A percentile compares a stretch with the other conserved stretches of the same genome.
These are phyloP conservation scores for Suhomyces emberorum DNA, from an alignment of 805 yeast genomes.

Conservation along the genomic window DNA sequence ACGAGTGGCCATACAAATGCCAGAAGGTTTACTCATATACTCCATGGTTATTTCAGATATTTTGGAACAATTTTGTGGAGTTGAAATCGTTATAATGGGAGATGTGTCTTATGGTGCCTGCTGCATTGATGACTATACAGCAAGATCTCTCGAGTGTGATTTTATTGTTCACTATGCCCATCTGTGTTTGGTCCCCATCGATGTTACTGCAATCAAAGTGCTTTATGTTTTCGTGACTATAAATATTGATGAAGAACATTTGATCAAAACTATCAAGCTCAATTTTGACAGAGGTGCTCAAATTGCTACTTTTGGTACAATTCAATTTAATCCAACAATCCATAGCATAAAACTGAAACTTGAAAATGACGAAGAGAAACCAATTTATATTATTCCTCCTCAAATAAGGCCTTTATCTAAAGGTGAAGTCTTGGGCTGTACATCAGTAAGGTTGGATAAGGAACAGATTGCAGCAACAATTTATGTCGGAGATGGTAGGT, in stretches of 20 bases:
- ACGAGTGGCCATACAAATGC: conserved; percentile 94
- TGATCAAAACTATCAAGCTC: conserved; percentile 68
- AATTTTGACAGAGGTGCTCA: conserved; percentile 65
- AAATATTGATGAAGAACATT: conserved; percentile 77
- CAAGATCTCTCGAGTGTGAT: conserved; percentile 89
- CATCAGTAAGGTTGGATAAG: conserved; percentile 75
- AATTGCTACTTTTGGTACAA: conserved; percentile 89
- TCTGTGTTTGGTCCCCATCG: conserved; percentile 94
- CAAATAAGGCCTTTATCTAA: conserved; percentile 90
- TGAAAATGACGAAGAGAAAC: conserved; percentile 44
- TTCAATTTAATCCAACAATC: conserved; percentile 93
- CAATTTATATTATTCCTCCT: conserved; percentile 72
- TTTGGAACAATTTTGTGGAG: conserved; percentile 82
- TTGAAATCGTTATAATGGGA: conserved; percentile 93
- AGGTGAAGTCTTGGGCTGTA: conserved; percentile 96
- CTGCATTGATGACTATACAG: conserved; percentile 95
- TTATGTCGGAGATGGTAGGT: conserved; percentile 94
- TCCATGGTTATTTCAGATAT: conserved; percentile 89
- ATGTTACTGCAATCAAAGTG: conserved; percentile 84
- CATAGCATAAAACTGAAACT: conserved; percentile 70
- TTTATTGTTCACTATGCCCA: conserved; percentile 96
- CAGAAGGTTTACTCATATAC: conserved; percentile 89
- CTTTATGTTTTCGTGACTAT: conserved; percentile 95
- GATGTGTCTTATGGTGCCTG: conserved; percentile 99
- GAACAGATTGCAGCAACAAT: conserved; percentile 74